Conservation (phyloP, 129 eudicot genomes). For the Scalesia atractyloides region DNA sequence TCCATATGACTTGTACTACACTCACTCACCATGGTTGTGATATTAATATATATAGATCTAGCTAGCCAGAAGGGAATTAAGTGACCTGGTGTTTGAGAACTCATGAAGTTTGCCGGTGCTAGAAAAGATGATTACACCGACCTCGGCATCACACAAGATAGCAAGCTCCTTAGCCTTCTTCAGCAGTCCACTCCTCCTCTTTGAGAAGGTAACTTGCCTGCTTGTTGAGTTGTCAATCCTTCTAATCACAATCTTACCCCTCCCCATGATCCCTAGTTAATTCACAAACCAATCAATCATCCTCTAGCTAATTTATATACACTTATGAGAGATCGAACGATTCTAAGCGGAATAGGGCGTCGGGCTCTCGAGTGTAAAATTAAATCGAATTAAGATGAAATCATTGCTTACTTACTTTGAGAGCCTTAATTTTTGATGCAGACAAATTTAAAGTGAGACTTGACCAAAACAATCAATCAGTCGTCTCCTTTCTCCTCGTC, state of each 20-base stretch:
- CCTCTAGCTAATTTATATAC: too few species aligned
- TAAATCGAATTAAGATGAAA: neutral
- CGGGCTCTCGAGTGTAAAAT: too few species aligned
- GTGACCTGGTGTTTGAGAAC: constrained; percentile 58
- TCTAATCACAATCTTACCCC: constrained; percentile 78
- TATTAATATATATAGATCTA: neutral
- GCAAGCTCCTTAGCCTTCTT: constrained; percentile 79
- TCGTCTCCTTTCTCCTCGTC: constrained; percentile 15
- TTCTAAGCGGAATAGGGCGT: too few species aligned
- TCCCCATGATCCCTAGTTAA: constrained; percentile 45
- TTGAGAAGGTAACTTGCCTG: constrained; percentile 75
- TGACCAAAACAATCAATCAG: constrained; percentile 21
- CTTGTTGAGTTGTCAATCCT: constrained; percentile 73
- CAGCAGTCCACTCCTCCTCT: constrained; percentile 67
- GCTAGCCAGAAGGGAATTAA: neutral
- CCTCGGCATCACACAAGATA: constrained; percentile 78
- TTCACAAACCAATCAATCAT: neutral
- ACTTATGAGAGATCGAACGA: too few species aligned
- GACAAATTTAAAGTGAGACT: neutral
- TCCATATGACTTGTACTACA: too few species aligned
- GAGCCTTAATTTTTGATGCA: constrained; percentile 1
- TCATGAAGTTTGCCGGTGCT: constrained; percentile 63
- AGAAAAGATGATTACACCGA: constrained; percentile 66
- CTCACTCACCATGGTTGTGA: too few species aligned
- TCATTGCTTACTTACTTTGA: neutral